These are phyloP conservation scores for Podaxis sp. DNA, from an alignment of 768 basidiomycete genomes.

Conservation along the genomic window DNA sequence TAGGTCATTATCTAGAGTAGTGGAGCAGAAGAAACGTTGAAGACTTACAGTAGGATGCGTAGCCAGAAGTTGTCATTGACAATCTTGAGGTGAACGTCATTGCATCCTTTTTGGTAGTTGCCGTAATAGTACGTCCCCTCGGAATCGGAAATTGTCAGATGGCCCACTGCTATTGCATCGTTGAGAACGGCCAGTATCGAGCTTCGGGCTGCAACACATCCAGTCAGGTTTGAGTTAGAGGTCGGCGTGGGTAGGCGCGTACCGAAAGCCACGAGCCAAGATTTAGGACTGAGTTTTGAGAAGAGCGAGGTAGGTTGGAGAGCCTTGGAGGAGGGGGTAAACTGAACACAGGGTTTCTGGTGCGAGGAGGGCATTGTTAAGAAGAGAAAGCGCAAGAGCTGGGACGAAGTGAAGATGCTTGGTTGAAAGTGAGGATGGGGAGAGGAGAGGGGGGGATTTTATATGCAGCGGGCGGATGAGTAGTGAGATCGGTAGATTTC, in stretches of 20 bases:
- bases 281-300: conserved; percentile 44
- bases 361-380: conserved; percentile 37
- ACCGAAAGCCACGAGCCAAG: conserved; percentile 55
- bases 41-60: conserved; percentile 58
- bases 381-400: neutral
- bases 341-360: conserved; percentile 40
- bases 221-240: neutral
- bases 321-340: conserved; percentile 41
- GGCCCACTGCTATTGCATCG: conserved; percentile 57
- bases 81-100: conserved; percentile 59
- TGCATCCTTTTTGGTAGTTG: conserved; percentile 54
- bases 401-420: neutral
- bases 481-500: conserved; percentile 14
- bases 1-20: conserved; percentile 22
- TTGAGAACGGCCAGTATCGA: conserved; percentile 61
- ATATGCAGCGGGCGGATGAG: conserved; percentile 12
- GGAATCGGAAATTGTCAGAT: conserved; percentile 61
- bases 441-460: conserved; percentile 13
- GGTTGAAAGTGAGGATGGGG: conserved; percentile 13
- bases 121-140: conserved; percentile 63
- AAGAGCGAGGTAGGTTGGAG: conserved; percentile 45
- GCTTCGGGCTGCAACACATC: conserved; percentile 44
- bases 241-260: conserved; percentile 18
- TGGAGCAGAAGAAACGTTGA: conserved; percentile 14
- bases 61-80: conserved; percentile 66